Conservation (phyloP, 306 rosid species). For the Dryas drummondii region DNA sequence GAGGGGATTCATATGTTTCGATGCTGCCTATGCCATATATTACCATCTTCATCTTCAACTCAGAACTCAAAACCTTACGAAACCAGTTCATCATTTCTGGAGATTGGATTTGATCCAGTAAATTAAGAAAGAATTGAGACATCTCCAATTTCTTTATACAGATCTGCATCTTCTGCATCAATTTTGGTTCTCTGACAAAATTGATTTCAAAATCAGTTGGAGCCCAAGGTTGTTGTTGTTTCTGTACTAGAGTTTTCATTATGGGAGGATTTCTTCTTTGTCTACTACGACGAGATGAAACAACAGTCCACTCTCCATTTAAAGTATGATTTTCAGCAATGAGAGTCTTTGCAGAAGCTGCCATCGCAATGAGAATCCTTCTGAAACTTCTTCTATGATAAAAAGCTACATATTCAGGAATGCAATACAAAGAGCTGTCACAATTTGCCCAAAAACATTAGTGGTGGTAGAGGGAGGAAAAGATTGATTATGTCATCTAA, state of each 20-base stretch:
- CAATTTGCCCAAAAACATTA: neutral
- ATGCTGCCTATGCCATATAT: constrained; percentile 86
- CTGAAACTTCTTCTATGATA: neutral
- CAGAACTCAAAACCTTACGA: constrained; percentile 44
- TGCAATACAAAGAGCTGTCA: neutral
- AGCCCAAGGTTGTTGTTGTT: constrained; percentile 35
- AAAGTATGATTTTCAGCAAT: constrained; percentile 18
- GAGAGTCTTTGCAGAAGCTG: constrained; percentile 51
- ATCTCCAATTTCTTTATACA: constrained; percentile 45
- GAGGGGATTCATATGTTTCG: constrained; percentile 58
- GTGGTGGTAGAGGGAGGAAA: neutral
- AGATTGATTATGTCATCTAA: too few species aligned
- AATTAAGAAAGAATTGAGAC: constrained; percentile 53
- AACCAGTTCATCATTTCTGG: constrained; percentile 36
- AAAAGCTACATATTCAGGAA: neutral
- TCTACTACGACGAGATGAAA: constrained; percentile 59
- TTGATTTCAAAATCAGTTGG: constrained; percentile 55
- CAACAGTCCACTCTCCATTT: constrained; percentile 69
- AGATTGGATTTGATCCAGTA: constrained; percentile 50
- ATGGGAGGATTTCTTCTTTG: constrained; percentile 35
- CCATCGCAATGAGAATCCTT: constrained; percentile 38
- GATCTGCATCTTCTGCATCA: constrained; percentile 57
- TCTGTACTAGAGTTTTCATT: constrained; percentile 32
- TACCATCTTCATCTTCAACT: constrained; percentile 63
- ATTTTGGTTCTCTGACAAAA: constrained; percentile 39